Conservation (phyloP, 2,329 filamentous ascomycete species). For the Erysiphe pulchra region DNA sequence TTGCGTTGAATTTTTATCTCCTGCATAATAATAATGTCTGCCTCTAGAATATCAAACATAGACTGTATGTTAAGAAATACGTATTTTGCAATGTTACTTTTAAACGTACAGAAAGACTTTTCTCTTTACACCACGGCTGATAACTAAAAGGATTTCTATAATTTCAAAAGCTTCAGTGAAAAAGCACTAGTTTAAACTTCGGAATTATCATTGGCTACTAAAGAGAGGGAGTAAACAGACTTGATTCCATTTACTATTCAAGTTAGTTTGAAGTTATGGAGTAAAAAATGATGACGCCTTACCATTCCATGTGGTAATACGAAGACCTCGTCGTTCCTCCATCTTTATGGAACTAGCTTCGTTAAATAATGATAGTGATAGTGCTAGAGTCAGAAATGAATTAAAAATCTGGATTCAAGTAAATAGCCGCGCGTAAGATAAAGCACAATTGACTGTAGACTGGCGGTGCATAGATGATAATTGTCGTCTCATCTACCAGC, state of each 20-base stretch:
- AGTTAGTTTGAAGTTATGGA: neutral
- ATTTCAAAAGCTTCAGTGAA: neutral
- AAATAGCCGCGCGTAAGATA: no score
- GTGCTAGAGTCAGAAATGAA: no score
- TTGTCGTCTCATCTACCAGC: no score
- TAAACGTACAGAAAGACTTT: constrained; percentile 34
- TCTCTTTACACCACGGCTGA: constrained; percentile 52
- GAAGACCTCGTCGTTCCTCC: constrained; percentile 32
- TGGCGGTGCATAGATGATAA: no score
- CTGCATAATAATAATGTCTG: constrained; percentile 86
- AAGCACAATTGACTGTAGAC: no score
- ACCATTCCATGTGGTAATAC: constrained; percentile 79
- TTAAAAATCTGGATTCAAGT: no score
- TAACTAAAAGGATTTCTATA: constrained; percentile 58
- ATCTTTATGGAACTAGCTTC: constrained; percentile 3
- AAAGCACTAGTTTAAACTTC: neutral
- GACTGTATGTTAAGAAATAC: constrained; percentile 20
- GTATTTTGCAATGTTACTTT: neutral
- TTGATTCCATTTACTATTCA: constrained; percentile 51
- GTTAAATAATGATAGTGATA: no score
- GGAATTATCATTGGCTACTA: neutral
- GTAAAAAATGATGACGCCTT: constrained; percentile 8
- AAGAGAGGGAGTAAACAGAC: constrained; percentile 15
- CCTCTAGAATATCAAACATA: constrained; percentile 85
- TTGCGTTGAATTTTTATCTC: constrained; percentile 92